Evolutionary conservation across 2,329 filamentous ascomycete genomes (phyloP), one percentile per base, ranked within the genome.

Genomic region (Bertia moriformis): DNA sequence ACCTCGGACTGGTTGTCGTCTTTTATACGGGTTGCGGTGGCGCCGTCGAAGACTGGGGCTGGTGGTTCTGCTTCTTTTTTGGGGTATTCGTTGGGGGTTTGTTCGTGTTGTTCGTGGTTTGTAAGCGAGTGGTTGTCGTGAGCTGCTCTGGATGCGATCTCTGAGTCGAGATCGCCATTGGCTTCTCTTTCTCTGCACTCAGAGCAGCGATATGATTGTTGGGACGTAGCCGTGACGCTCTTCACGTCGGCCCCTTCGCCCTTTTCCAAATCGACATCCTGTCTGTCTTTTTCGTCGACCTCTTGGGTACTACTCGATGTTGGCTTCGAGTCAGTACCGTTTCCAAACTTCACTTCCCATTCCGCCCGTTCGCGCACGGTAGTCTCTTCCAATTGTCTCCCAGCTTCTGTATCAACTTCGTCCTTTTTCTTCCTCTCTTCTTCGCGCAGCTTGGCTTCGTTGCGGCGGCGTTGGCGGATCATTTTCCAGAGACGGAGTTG

Each of bases 401-500:
- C 86, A 2, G 81, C 67, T 30, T 75, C 74, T 41, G 78, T 74
- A 51, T 94, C 84, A 44, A 81, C 73, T 38, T 63, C 63, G 39
- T 79, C 69, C 41, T 76, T 58, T 40, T 71, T 67, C 57, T 64
- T 51, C 39, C 69, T 62, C 15, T 62, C 66, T 48, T 69, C 63
- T n/a, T 62, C 63, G 39, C 58, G 55, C 40, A 65, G 65, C 14
- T 61, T 62, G 1, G 65, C 70, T 48, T 61, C 71, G 57, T 65
- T 63, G 47, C 67, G 63, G 38, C 72, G 67, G 36, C 67, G 67
- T 43, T 78, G 69, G 49, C 77, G 74, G 43, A 94, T 73, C 4
- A 93, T 66, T 44, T 77, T 85, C 87, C 87, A 95, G 13, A 95
- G 63, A 49, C 80, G 84, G 48, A 91, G 65, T 55, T 96, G 89